These are phyloP conservation scores for Leavenworthia alabamica DNA, from an alignment of 345 rosid species.

Conservation along the genomic window DNA sequence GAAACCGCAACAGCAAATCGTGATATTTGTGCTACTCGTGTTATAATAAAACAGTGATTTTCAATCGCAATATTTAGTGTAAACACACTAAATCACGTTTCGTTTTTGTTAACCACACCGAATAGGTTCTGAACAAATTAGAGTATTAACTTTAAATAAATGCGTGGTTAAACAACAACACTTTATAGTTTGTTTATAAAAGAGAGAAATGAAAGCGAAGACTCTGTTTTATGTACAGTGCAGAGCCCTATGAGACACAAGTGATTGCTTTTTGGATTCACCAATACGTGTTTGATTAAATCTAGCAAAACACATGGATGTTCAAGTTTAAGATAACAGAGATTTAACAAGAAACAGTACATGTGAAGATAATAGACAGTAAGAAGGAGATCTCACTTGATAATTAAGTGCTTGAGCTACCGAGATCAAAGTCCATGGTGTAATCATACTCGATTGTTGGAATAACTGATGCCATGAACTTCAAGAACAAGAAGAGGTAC, in stretches of 20 bases:
- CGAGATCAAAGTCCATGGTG: constrained; percentile 94
- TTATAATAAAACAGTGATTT: constrained; percentile 11
- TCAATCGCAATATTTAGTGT: neutral
- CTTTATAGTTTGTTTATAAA: constrained; percentile 6
- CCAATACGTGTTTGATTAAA: neutral
- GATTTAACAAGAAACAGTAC: neutral
- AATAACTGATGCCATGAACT: constrained; percentile 87
- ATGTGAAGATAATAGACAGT: neutral
- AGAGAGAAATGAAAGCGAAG: constrained; percentile 7
- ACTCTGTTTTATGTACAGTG: constrained; percentile 28
- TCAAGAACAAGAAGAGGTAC: constrained; percentile 88
- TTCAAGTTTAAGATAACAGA: neutral
- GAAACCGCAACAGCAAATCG: neutral
- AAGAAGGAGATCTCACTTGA: constrained; percentile 22
- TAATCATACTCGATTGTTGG: constrained; percentile 93
- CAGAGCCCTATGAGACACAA: constrained; percentile 20
- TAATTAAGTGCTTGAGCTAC: constrained; percentile 65
- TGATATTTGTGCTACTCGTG: neutral
- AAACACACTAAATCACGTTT: constrained; percentile 5
- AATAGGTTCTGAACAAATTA: neutral
- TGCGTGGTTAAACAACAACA: constrained; percentile 13
- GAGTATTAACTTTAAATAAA: constrained; percentile 13
- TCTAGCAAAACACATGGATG: neutral
- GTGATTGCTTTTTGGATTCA: constrained; percentile 16
- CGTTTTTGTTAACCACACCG: neutral